Evolutionary conservation across 306 rosid genomes (phyloP).

Genomic region (cucumber (Cucumis sativus)): Cucumber_9930_V3 NC_026660.2:21420501-21421000

Average conservation of each 20-base stretch:
- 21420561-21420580: background rate
- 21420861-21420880: background rate
- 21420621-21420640: background rate
- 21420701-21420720: background rate
- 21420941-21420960: background rate
- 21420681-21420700: constrained; percentile 3
- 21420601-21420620: background rate
- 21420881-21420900: too few species aligned
- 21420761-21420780: background rate
- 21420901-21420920: background rate
- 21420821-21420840: background rate
- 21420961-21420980: background rate
- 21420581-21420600: background rate
- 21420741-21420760: too few species aligned
- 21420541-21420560: background rate
- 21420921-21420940: background rate
- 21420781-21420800: background rate
- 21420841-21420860: background rate
- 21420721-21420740: background rate
- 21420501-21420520: background rate
- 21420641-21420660: background rate
- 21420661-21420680: background rate
- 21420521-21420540: background rate
- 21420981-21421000: background rate
- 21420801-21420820: background rate